These are phyloP conservation scores for Nannochloropsis oceanica DNA, from an alignment of 108 stramenopile genomes.

Conservation along the genomic window DNA sequence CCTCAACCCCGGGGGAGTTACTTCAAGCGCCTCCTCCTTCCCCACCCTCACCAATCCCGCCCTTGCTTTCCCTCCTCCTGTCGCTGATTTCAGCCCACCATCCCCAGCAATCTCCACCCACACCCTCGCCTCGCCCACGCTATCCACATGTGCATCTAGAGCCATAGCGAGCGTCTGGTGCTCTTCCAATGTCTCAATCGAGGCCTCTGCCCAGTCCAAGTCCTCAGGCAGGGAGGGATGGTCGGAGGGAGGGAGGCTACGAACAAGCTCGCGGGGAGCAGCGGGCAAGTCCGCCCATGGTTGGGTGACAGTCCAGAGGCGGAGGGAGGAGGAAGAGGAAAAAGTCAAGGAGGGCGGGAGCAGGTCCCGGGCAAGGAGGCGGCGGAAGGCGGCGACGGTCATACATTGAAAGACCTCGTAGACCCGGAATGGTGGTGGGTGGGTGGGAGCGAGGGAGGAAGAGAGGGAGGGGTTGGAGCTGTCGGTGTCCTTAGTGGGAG, in stretches of 20 bases:
- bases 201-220: background rate
- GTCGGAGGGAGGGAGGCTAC: background rate
- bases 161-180: background rate
- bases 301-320: background rate
- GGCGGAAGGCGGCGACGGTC: background rate
- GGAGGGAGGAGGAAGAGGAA: background rate
- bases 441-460: background rate
- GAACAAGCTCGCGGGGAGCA: background rate
- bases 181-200: background rate
- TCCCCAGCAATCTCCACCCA: background rate
- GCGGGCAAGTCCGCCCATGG: background rate
- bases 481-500: no score
- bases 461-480: background rate
- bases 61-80: background rate
- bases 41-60: background rate
- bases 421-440: background rate
- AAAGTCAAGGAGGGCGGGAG: no score
- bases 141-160: background rate
- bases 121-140: background rate
- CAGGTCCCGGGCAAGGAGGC: background rate
- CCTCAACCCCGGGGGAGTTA: background rate
- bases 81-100: background rate
- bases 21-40: background rate
- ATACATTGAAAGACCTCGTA: background rate
- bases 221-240: background rate